Conservation (phyloP, 2,329 filamentous ascomycete genomes). For the Pestalotiopsis fici region DNA sequence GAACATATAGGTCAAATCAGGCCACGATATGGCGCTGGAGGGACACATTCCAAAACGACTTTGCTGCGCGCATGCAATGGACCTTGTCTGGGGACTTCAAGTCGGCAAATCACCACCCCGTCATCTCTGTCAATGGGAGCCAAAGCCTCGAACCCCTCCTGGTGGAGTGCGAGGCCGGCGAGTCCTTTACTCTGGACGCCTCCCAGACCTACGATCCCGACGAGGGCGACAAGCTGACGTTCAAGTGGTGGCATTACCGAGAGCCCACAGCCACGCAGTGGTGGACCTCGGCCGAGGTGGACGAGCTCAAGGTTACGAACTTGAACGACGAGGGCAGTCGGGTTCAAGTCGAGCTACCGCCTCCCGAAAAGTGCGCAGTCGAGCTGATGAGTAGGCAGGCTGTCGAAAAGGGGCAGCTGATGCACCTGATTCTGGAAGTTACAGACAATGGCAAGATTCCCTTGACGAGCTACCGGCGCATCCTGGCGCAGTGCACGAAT, state of each 20-base stretch:
- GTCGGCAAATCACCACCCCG: slow-evolving; percentile 40
- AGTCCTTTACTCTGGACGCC: slow-evolving; percentile 38
- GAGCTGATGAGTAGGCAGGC: slow-evolving; percentile 1
- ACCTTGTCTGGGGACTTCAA: slow-evolving; percentile 14
- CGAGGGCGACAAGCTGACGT: slow-evolving; percentile 30
- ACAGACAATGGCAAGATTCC: background rate
- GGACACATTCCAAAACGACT: slow-evolving; percentile 22
- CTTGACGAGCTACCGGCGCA: background rate
- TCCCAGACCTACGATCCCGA: slow-evolving; percentile 42
- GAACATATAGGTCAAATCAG: slow-evolving; percentile 8
- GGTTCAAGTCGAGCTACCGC: background rate
- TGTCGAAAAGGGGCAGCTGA: background rate
- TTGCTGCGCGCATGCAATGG: slow-evolving; percentile 24
- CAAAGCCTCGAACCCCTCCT: slow-evolving; percentile 34
- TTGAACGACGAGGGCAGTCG: background rate
- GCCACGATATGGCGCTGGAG: slow-evolving; percentile 23
- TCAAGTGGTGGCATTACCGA: slow-evolving; percentile 46
- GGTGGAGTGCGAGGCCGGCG: slow-evolving; percentile 33
- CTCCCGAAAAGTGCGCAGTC: background rate
- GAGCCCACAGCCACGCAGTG: slow-evolving; percentile 13
- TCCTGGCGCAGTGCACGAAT: slow-evolving; percentile 1
- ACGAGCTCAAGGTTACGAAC: background rate
- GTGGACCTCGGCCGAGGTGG: background rate
- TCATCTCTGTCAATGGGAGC: slow-evolving; percentile 39
- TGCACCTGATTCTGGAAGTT: slow-evolving; percentile 3